Evolutionary conservation across 1,139 yeast species (phyloP).

Genomic region (Kodamaea sp.): DNA sequence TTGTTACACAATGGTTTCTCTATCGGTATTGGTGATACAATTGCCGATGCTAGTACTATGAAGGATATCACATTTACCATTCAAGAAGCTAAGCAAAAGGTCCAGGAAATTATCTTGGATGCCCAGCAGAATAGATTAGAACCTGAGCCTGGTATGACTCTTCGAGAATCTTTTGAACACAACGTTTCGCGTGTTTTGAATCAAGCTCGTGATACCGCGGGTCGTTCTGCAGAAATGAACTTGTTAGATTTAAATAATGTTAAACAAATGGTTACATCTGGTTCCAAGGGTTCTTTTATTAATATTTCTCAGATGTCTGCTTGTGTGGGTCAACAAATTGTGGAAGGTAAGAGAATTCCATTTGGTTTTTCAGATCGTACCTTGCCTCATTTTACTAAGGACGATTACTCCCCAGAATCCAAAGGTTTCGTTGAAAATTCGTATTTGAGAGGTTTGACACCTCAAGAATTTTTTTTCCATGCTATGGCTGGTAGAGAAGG

Average conservation of each 20-base stretch:
- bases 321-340: constrained; percentile 99
- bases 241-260: constrained; percentile 92
- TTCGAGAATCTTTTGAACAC: constrained; percentile 97
- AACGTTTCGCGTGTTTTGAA: constrained; percentile 92
- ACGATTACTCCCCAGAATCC: constrained; percentile 96
- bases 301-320: constrained; percentile 99
- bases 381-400: constrained; percentile 95
- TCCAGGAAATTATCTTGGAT: constrained; percentile 85
- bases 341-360: constrained; percentile 98
- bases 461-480: constrained; percentile 98
- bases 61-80: constrained; percentile 88
- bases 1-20: constrained; percentile 94
- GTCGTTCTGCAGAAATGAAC: constrained; percentile 96
- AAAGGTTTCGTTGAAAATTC: constrained; percentile 98
- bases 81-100: constrained; percentile 87
- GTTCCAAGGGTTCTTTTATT: constrained; percentile 98
- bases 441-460: constrained; percentile 93
- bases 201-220: constrained; percentile 99
- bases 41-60: constrained; percentile 97
- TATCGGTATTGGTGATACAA: constrained; percentile 99
- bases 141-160: constrained; percentile 99
- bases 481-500: constrained; percentile 99
- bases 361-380: constrained; percentile 96
- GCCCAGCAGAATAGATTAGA: constrained; percentile 87
- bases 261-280: constrained; percentile 98